phyloP scores from a whole-genome alignment of 75 land plant species.

The Azolla pinnata region DNA sequence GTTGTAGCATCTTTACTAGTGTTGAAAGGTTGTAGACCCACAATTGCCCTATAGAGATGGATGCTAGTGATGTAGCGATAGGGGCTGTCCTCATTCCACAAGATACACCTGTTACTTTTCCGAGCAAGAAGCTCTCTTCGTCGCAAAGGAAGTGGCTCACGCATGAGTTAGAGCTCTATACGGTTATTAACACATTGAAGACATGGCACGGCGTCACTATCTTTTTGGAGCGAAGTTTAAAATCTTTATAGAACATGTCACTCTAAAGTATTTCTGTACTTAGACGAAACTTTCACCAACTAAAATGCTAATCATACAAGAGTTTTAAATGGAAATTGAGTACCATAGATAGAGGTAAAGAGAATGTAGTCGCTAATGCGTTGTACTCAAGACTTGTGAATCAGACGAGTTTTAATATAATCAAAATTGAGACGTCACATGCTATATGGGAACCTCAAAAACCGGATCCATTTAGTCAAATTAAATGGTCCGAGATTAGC shows the following conservation, averaged over 20 bases:
- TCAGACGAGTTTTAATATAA: background rate
- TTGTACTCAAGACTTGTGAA: background rate
- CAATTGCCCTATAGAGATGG: background rate
- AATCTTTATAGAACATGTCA: background rate
- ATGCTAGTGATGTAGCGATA: background rate
- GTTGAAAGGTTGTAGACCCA: background rate
- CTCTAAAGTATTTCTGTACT: background rate
- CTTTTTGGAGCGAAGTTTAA: conserved; percentile 9
- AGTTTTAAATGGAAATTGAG: background rate
- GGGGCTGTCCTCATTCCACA: background rate
- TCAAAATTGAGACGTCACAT: too few relatives aligned
- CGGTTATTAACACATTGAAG: conserved; percentile 7
- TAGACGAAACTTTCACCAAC: background rate
- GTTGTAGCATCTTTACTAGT: background rate
- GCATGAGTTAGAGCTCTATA: conserved; percentile 7
- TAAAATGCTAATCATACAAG: background rate
- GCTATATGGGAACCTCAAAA: too few relatives aligned
- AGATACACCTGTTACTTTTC: background rate
- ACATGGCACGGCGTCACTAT: conserved; percentile 18
- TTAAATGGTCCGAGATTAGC: too few relatives aligned
- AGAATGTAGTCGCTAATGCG: background rate
- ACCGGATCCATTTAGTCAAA: too few relatives aligned
- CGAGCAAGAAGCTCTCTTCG: background rate
- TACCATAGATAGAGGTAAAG: background rate
- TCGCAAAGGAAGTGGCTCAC: conserved; percentile 1